These are phyloP conservation scores for Cinchona pubescens DNA, from an alignment of 257 asterid species.

Conservation along the genomic window DNA sequence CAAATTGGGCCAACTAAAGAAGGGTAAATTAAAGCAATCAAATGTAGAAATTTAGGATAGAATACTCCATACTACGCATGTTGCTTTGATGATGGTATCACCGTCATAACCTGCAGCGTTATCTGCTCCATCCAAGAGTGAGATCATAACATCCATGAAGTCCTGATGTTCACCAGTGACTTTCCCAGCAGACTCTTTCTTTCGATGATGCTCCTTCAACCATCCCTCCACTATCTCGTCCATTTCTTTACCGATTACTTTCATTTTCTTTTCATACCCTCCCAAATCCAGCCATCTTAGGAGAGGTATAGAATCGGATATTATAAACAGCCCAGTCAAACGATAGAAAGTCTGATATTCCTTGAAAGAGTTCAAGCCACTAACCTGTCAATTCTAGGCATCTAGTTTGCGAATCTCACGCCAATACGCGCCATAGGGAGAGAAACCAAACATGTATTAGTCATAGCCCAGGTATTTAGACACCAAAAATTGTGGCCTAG, in stretches of 20 bases:
- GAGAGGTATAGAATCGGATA: constrained; percentile 28
- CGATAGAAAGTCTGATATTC: constrained; percentile 21
- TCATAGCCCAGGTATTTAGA: constrained; percentile 23
- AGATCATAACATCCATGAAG: constrained; percentile 33
- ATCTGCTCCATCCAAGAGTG: not conserved
- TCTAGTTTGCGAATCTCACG: constrained; percentile 28
- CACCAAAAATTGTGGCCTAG: constrained; percentile 22
- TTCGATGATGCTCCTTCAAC: constrained; percentile 30
- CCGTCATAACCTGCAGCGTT: constrained; percentile 19
- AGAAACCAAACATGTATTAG: constrained; percentile 23
- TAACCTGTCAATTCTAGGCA: constrained; percentile 12
- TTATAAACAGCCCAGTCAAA: constrained; percentile 14
- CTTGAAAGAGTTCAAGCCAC: constrained; percentile 25
- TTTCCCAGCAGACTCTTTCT: not conserved
- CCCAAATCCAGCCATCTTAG: constrained; percentile 31
- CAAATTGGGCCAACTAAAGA: no score
- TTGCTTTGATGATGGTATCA: constrained; percentile 27
- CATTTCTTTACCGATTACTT: constrained; percentile 20
- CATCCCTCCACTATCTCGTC: constrained; percentile 30
- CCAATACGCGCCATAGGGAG: constrained; percentile 34
- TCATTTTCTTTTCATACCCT: constrained; percentile 34
- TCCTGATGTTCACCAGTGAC: constrained; percentile 2
- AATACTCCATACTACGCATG: constrained; percentile 35
- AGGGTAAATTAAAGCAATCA: no score
- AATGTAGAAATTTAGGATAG: no score